phyloP scores from a whole-genome alignment of 2,329 filamentous ascomycete species.

The Byssothecium circinans region DNA sequence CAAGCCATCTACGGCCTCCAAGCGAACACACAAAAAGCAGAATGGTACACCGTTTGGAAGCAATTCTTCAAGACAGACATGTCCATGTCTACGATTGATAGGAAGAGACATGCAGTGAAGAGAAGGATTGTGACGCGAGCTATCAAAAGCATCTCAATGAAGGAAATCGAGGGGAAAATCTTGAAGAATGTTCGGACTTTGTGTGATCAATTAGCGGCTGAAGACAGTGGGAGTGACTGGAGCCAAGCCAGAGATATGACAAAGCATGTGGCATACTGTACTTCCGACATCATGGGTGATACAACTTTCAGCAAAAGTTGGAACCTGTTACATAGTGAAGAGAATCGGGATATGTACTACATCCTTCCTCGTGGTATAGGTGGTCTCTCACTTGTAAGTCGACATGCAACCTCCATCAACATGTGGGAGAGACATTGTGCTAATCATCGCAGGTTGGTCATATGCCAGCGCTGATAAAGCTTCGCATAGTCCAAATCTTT shows the following conservation, averaged over 20 bases:
- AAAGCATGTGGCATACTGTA: constrained; percentile 3
- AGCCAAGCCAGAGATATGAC: constrained; percentile 9
- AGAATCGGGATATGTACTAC: constrained; percentile 9
- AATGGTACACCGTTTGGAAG: constrained; percentile 3
- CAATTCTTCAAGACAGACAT: not conserved
- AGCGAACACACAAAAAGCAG: constrained; percentile 8
- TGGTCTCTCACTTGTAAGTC: not conserved
- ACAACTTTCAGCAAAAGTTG: constrained; percentile 27
- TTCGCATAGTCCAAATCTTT: constrained; percentile 30
- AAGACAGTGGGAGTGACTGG: constrained; percentile 2
- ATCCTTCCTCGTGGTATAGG: not conserved
- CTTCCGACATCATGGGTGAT: constrained; percentile 45
- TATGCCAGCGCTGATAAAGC: constrained; percentile 20
- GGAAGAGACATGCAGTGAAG: constrained; percentile 6
- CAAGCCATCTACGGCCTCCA: constrained; percentile 8
- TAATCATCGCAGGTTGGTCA: constrained; percentile 4
- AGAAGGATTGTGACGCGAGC: constrained; percentile 8
- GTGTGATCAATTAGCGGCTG: constrained; percentile 4
- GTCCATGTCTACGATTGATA: constrained; percentile 2
- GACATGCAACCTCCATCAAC: too few species aligned
- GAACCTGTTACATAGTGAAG: constrained; percentile 2
- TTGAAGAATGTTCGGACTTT: constrained; percentile 11
- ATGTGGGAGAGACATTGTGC: not conserved
- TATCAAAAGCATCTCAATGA: constrained; percentile 4
- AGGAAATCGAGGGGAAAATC: constrained; percentile 9